Percentiles rank a stretch among this genome's conserved stretches.
Conservation (phyloP, 2,329 filamentous ascomycete genomes). For the Dendrostoma leiphaemia region DNA sequence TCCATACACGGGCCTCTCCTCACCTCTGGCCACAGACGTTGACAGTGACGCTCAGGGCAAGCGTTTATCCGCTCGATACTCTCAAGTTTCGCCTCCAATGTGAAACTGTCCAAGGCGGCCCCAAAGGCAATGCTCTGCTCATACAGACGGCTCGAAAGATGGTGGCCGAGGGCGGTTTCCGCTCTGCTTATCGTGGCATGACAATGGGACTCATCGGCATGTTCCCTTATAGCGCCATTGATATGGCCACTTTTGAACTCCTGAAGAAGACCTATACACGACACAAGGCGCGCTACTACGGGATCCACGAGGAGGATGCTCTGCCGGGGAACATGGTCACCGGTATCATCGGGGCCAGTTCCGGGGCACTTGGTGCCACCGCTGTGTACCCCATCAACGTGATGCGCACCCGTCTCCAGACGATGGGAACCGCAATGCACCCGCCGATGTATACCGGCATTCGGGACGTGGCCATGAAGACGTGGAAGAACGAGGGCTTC, state of each 20-base stretch:
- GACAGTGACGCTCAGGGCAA: constrained; percentile 55
- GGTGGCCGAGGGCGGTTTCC: constrained; percentile 71
- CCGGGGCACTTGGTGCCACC: constrained; percentile 88
- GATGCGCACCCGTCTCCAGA: constrained; percentile 86
- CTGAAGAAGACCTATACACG: constrained; percentile 73
- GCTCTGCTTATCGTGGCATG: constrained; percentile 84
- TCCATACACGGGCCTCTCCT: constrained; percentile 20
- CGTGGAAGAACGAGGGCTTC: constrained; percentile 76
- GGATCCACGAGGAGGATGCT: constrained; percentile 81
- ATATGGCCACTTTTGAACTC: constrained; percentile 92
- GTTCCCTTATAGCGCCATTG: constrained; percentile 97
- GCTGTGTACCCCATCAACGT: constrained; percentile 95
- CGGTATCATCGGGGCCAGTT: constrained; percentile 85
- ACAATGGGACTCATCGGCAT: constrained; percentile 94
- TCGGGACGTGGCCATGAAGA: constrained; percentile 82
- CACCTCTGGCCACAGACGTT: neutral
- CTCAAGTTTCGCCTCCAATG: constrained; percentile 86
- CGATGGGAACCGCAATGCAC: constrained; percentile 90
- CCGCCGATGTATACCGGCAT: constrained; percentile 88
- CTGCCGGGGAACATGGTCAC: constrained; percentile 79
- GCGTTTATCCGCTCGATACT: constrained; percentile 90
- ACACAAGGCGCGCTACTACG: constrained; percentile 66
- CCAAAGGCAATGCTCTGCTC: constrained; percentile 80
- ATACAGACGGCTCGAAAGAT: constrained; percentile 82
- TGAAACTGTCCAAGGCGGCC: constrained; percentile 82